Conservation (phyloP, 2,329 filamentous ascomycete genomes). For the Neopestalotiopsis sp. region DNA sequence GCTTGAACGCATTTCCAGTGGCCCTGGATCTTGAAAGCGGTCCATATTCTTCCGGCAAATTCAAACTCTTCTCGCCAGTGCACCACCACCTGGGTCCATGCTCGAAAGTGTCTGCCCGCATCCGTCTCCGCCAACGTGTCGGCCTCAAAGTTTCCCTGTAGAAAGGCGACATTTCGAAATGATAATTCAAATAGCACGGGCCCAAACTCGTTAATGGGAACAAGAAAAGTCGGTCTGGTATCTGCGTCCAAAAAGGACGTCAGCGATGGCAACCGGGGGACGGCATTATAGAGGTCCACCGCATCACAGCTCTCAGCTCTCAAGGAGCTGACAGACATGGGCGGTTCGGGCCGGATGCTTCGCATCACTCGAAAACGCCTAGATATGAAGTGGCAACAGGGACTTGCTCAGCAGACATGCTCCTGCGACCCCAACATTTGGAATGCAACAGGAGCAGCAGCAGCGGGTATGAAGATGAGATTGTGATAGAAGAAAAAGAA, state of each 20-base stretch:
- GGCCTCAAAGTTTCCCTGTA: background rate
- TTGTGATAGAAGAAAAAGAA: no score
- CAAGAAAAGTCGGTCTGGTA: conserved; percentile 18
- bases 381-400: background rate
- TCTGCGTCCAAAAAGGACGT: conserved; percentile 18
- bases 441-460: background rate
- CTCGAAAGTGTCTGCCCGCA: conserved; percentile 13
- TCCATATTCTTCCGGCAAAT: conserved; percentile 17
- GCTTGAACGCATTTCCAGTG: conserved; percentile 19
- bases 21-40: conserved; percentile 16
- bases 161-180: conserved; percentile 14
- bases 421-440: background rate
- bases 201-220: conserved; percentile 10
- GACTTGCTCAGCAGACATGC: background rate
- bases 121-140: conserved; percentile 4
- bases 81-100: conserved; percentile 14
- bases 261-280: conserved; percentile 9
- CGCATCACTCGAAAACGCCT: background rate
- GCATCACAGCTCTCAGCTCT: conserved; percentile 7
- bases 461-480: no score
- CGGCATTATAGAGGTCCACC: background rate
- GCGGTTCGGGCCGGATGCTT: background rate
- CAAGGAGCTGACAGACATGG: background rate
- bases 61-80: conserved; percentile 17
- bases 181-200: conserved; percentile 10